Conservation (phyloP, 1,139 yeast genomes). For the Magnusiomyces sp. region DNA sequence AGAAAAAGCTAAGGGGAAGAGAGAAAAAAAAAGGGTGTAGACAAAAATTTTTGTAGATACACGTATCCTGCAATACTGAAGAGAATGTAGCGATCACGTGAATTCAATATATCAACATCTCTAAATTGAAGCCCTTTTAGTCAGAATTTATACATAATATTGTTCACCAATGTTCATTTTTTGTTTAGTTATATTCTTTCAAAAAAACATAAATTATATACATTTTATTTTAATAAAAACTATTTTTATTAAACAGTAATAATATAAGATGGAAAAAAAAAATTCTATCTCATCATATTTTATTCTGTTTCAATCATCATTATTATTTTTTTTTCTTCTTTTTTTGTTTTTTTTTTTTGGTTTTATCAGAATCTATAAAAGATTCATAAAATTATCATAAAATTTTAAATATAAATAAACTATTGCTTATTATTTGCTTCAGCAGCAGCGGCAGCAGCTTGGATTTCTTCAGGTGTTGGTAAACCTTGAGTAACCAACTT, state of each 20-base stretch:
- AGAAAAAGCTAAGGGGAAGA: not conserved
- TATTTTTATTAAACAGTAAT: not conserved
- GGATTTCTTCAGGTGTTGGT: slow-evolving; percentile 75
- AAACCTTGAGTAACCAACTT: slow-evolving; percentile 78
- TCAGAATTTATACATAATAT: too few species aligned
- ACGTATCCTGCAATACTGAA: too few species aligned
- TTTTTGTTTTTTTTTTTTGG: not conserved
- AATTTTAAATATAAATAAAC: not conserved
- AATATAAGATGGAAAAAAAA: not conserved
- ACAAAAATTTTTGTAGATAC: too few species aligned
- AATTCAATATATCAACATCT: too few species aligned
- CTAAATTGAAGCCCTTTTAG: too few species aligned
- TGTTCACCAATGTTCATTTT: too few species aligned
- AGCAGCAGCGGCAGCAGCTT: slow-evolving; percentile 10
- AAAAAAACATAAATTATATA: not conserved
- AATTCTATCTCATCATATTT: not conserved
- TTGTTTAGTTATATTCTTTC: too few species aligned
- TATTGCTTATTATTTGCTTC: not conserved
- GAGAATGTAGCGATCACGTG: too few species aligned
- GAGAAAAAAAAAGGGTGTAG: not conserved
- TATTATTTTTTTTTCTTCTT: not conserved
- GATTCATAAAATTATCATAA: not conserved
- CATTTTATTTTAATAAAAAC: too few species aligned
- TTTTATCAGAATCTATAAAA: not conserved
- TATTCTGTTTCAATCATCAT: not conserved